These are phyloP conservation scores for Astrothelium subdiscretum DNA, from an alignment of 495 filamentous ascomycete genomes.

Conservation along the genomic window DNA sequence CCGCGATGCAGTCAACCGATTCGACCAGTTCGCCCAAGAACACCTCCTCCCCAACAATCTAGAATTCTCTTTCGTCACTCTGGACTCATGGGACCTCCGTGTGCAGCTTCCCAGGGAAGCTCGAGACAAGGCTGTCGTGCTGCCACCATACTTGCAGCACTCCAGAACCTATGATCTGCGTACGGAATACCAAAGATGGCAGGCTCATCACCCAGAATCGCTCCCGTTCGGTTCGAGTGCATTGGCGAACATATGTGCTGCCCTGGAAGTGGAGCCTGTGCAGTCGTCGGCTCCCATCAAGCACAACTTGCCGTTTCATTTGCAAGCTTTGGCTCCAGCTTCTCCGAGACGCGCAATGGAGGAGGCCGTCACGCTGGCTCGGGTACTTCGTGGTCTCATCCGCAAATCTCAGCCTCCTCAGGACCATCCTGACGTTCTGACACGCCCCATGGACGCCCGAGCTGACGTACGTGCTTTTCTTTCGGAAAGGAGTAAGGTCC, in stretches of 20 bases:
- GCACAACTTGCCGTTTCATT: constrained; percentile 94
- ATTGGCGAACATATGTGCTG: constrained; percentile 92
- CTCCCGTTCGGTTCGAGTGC: constrained; percentile 92
- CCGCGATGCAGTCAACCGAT: constrained; percentile 88
- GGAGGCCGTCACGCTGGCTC: constrained; percentile 85
- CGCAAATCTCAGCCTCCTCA: constrained; percentile 85
- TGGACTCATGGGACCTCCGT: constrained; percentile 96
- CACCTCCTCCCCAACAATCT: constrained; percentile 72
- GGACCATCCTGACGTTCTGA: constrained; percentile 87
- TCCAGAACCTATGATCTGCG: constrained; percentile 93
- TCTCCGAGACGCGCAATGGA: constrained; percentile 97
- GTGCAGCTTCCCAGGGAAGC: constrained; percentile 96
- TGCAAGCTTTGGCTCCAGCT: constrained; percentile 90
- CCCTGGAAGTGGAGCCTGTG: constrained; percentile 92
- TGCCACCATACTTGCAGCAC: constrained; percentile 95
- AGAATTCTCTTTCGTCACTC: constrained; percentile 94
- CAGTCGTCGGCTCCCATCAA: constrained; percentile 96
- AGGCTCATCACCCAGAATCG: constrained; percentile 94
- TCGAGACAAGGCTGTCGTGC: constrained; percentile 90
- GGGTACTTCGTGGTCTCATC: constrained; percentile 82
- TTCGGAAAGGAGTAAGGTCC: constrained; percentile 87
- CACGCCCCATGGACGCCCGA: constrained; percentile 88
- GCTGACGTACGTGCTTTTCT: constrained; percentile 96
- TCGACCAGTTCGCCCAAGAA: constrained; percentile 85
- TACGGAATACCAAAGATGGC: constrained; percentile 96